Percentiles rank a stretch among this genome's conserved stretches.
phyloP scores from a whole-genome alignment of 108 stramenopile genomes.

The Heterococcus sp. region DNA sequence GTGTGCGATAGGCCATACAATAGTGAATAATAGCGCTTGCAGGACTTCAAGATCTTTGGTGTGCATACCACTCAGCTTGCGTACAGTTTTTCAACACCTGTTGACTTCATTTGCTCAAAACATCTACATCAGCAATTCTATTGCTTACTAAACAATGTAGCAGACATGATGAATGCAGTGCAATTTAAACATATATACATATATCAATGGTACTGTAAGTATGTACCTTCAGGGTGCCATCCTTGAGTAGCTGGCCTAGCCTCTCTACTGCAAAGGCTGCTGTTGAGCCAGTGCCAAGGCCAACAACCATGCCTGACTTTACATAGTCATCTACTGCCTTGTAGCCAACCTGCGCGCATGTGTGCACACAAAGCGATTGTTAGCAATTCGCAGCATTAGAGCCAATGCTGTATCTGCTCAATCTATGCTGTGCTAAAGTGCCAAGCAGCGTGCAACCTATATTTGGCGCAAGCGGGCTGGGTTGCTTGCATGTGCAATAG shows the following conservation, averaged over 20 bases:
- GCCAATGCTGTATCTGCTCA: not conserved
- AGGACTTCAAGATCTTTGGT: not conserved
- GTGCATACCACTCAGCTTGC: not conserved
- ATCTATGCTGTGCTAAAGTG: not conserved
- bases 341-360: conserved; percentile 9
- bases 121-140: not conserved
- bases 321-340: conserved; percentile 15
- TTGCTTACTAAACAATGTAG: not conserved
- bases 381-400: too few relatives aligned
- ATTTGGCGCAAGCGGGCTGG: not conserved
- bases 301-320: conserved; percentile 80
- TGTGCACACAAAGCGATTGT: not conserved
- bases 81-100: not conserved
- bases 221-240: not conserved
- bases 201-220: not conserved
- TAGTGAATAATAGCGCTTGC: not conserved
- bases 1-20: not conserved
- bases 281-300: conserved; percentile 93
- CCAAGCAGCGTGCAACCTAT: not conserved
- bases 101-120: not conserved
- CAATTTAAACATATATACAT: too few relatives aligned
- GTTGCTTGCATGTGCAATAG: not conserved
- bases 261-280: conserved; percentile 67
- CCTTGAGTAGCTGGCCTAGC: conserved; percentile 1
- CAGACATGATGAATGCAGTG: not conserved